Conservation (phyloP, 2,329 filamentous ascomycete species). For the Fusarium udum region DNA sequence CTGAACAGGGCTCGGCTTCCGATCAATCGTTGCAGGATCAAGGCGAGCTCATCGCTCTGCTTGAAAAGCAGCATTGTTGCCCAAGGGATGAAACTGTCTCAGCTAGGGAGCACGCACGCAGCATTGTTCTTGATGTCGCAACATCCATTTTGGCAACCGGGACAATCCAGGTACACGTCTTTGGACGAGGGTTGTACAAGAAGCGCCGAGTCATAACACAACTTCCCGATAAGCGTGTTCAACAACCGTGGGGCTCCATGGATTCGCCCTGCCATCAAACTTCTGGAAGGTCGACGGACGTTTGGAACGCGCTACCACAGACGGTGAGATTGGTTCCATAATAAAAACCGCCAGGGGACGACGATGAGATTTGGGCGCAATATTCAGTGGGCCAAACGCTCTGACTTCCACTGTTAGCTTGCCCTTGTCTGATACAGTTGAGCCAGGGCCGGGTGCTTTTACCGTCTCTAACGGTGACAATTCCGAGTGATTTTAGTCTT, state of each 20-base stretch:
- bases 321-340: conserved; percentile 43
- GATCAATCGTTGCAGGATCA: conserved; percentile 31
- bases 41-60: conserved; percentile 19
- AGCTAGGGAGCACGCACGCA: conserved; percentile 24
- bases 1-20: conserved; percentile 12
- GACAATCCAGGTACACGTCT: conserved; percentile 28
- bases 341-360: conserved; percentile 38
- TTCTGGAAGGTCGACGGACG: conserved; percentile 43
- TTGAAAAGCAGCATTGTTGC: conserved; percentile 14
- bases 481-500: conserved; percentile 6
- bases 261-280: conserved; percentile 41
- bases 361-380: conserved; percentile 35
- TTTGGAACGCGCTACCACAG: conserved; percentile 42
- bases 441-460: conserved; percentile 33
- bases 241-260: conserved; percentile 41
- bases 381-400: conserved; percentile 40
- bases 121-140: conserved; percentile 34
- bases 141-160: conserved; percentile 20
- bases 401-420: not conserved
- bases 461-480: conserved; percentile 14
- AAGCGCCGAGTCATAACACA: conserved; percentile 27
- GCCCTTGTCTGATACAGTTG: conserved; percentile 22
- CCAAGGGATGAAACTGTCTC: conserved; percentile 40
- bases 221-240: conserved; percentile 8
- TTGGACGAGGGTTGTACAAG: conserved; percentile 16